These are phyloP conservation scores for Astragalus glycyphyllos DNA, from an alignment of 306 rosid species.

Conservation along the genomic window DNA sequence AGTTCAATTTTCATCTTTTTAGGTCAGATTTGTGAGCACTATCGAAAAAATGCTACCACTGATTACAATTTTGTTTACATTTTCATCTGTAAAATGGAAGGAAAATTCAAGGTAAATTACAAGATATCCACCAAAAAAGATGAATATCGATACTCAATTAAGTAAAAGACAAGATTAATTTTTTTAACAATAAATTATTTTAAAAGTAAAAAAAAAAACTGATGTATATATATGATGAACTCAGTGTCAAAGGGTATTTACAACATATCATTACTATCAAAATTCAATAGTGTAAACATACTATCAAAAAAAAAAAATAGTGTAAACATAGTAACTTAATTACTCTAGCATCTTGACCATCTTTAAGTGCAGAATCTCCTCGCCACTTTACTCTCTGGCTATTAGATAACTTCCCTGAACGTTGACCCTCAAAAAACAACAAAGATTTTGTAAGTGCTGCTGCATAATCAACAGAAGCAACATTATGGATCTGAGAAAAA, in stretches of 20 bases:
- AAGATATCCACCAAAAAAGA: no score
- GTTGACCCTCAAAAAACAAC: constrained; percentile 61
- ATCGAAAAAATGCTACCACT: no score
- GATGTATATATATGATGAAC: no score
- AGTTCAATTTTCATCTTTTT: neutral
- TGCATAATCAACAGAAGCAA: constrained; percentile 40
- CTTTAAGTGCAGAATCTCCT: constrained; percentile 61
- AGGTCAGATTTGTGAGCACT: no score
- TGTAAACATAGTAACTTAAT: constrained; percentile 34
- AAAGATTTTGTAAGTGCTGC: constrained; percentile 54
- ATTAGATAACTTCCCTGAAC: constrained; percentile 61
- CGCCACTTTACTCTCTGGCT: constrained; percentile 63
- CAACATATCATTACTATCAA: no score
- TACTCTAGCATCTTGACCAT: constrained; percentile 59
- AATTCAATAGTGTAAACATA: neutral
- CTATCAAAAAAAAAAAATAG: no score
- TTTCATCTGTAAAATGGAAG: neutral
- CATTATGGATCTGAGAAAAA: constrained; percentile 25
- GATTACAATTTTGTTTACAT: no score
- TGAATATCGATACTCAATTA: no score
- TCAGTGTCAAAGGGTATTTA: no score
- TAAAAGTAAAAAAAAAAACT: no score
- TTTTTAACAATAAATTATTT: no score
- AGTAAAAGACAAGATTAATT: no score
- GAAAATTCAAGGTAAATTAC: neutral